Base-by-base conservation (phyloP, 2,329 filamentous ascomycete genomes). In the Sarocladium oryzae region DNA sequence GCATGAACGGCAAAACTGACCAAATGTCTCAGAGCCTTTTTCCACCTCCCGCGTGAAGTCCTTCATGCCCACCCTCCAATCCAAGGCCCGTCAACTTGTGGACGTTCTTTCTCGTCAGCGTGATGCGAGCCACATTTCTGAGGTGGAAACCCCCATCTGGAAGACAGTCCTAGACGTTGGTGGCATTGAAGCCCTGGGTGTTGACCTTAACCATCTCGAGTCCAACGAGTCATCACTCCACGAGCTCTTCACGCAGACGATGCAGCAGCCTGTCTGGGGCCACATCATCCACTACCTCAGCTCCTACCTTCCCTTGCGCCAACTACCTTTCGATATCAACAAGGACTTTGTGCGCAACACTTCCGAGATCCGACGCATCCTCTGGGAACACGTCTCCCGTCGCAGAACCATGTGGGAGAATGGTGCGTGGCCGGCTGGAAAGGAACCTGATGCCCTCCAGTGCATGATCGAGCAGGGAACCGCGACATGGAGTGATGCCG, bases 311-410 rank as follows among this genome's bases (percentile, higher is more conserved):
- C 68, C 68, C 0, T 60, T 69, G 16, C 58, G 67, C n/a, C 66
- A 63, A 56, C 59, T 63, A 2, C 69, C 69, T 0, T 41, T 72
- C 5, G 58, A 63, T 37, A 66, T 65, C 24, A 70, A 70, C 49
- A 57, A 57, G 32, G 60, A 63, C 2, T 72, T 71, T 51, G 58
- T 67, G 1, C 52, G 53, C 10, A 63, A 64, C 4, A 69, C 61
- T 41, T 52, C 52, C 1, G 49, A 48, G 21, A 60, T 67, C 13
- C 64, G 64, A 41, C 53, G 55, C 20, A 64, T 67, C 46, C 58
- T 73, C 9, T 38, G 59, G 16, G 53, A 51, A 3, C 50, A 59
- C 16, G 51, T 61, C 9, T 52, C 38, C 8, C 53, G 49, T 51
- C 16, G 51, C 45, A 49, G 54, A 33, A 50, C 21, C 6, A 35